These are phyloP conservation scores for Globisporangium acanthophoron DNA, from an alignment of 352 stramenopile genomes.

Conservation along the genomic window DNA sequence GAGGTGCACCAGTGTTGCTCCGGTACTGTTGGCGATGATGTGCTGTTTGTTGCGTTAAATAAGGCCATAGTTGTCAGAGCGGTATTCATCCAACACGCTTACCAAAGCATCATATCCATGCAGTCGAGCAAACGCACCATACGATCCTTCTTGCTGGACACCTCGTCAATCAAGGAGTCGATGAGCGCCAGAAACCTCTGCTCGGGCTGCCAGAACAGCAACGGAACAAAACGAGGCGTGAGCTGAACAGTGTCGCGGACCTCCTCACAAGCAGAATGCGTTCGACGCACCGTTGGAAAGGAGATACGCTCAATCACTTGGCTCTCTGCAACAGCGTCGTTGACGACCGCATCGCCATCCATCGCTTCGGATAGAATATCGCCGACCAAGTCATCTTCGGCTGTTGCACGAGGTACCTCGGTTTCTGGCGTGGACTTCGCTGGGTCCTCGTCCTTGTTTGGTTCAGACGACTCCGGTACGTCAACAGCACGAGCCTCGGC, in stretches of 20 bases:
- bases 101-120: too few relatives aligned
- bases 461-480: neutral
- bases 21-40: constrained; percentile 67
- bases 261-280: too few relatives aligned
- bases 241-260: too few relatives aligned
- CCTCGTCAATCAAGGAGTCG: constrained; percentile 51
- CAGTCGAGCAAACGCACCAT: constrained; percentile 17
- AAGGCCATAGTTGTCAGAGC: too few relatives aligned
- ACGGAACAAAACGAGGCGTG: neutral
- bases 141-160: constrained; percentile 51
- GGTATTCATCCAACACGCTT: too few relatives aligned
- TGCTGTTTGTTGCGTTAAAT: too few relatives aligned
- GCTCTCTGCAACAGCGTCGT: too few relatives aligned
- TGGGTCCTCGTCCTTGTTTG: neutral
- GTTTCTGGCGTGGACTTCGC: too few relatives aligned
- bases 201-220: constrained; percentile 24
- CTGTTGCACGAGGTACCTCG: too few relatives aligned
- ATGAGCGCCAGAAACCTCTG: constrained; percentile 54
- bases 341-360: too few relatives aligned
- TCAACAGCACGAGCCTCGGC: neutral
- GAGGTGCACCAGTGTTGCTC: constrained; percentile 66
- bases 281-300: constrained; percentile 4
- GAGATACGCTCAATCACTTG: constrained; percentile 5
- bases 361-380: too few relatives aligned
- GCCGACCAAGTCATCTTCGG: too few relatives aligned